phyloP scores from a whole-genome alignment of 768 basidiomycete species.

The Tylopilus sp. region DNA sequence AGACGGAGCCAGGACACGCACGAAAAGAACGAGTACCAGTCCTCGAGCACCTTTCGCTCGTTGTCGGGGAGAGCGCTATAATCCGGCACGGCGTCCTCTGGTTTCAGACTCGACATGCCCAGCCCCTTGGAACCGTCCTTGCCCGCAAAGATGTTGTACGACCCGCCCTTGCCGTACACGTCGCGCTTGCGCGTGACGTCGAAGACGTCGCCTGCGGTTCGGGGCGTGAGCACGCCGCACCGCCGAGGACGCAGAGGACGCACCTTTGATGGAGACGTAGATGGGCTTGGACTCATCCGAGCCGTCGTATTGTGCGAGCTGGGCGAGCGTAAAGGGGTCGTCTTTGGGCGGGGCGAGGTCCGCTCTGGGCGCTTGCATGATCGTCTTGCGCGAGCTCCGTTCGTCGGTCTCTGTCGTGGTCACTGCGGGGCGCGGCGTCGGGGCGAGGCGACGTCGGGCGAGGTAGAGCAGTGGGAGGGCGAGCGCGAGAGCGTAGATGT shows the following conservation, averaged over 20 bases:
- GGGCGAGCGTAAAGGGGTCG: conserved; percentile 68
- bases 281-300: conserved; percentile 63
- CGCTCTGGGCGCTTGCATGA: conserved; percentile 66
- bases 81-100: conserved; percentile 84
- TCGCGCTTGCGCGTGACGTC: conserved; percentile 84
- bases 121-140: conserved; percentile 90
- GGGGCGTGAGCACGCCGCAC: no score
- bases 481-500: conserved; percentile 32
- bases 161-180: conserved; percentile 80
- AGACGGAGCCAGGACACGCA: conserved; percentile 41
- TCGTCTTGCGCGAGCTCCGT: conserved; percentile 43
- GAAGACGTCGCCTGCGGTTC: conserved; percentile 72
- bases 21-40: conserved; percentile 88
- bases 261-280: conserved; percentile 92
- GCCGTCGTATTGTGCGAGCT: conserved; percentile 74
- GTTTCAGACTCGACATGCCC: conserved; percentile 84
- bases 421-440: conserved; percentile 6
- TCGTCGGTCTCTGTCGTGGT: conserved; percentile 19
- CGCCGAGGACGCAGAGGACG: neutral
- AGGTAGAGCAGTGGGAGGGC: conserved; percentile 31
- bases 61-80: conserved; percentile 71
- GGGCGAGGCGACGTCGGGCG: conserved; percentile 7
- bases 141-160: conserved; percentile 86
- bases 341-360: conserved; percentile 71
- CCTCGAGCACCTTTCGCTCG: conserved; percentile 77